Base-by-base conservation (phyloP, 2,329 filamentous ascomycete species). In the Nemania sp. region DNA sequence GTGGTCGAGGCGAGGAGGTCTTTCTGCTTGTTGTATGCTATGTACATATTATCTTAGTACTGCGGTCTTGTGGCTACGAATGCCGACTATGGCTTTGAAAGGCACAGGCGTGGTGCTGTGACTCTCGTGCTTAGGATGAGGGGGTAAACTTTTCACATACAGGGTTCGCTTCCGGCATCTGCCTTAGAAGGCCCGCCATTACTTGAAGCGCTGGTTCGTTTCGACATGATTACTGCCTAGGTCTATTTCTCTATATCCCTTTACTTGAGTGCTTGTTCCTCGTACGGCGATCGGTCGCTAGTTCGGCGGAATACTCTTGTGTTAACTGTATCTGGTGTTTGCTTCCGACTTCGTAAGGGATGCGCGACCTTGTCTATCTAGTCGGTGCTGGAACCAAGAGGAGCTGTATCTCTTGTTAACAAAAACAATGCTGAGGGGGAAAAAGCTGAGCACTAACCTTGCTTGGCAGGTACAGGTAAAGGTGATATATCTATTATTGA, bases 21-120 rank as follows among this genome's bases (percentile, higher is more conserved):
- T 78, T 90, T 92, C 81, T 94, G 92, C 84, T 93, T 94, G 80
- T 94, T 90, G 73, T 88, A 83, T 57, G 85, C 89, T 92, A 70
- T 54, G 51, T 3, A 10, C 24, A 7, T 76, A 27, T 18, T 74
- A 7, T 35, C 32, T 35, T 64, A 74, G 72, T 61, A 32, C 27
- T 5, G 10, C 1, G 24, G 20, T 49, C 38, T 15, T 18, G 22
- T 55, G 38, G 26, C 8, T 1, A 53, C n/a, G n/a, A n/a, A n/a
- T n/a, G n/a, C n/a, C n/a, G n/a, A n/a, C n/a, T n/a, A n/a, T n/a
- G n/a, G n/a, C n/a, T n/a, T n/a, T n/a, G n/a, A n/a, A 49, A 22
- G 7, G n/a, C 32, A 35, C 32, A 53, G n/a, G n/a, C n/a, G n/a
- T 45, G 15, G n/a, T 22, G 3, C 15, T 18, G 7, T 20, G 49